Evolutionary conservation across 1,284 basidiomycete species (phyloP), one percentile per base, ranked within the genome.

Genomic region (Pterulicium gracile): DNA sequence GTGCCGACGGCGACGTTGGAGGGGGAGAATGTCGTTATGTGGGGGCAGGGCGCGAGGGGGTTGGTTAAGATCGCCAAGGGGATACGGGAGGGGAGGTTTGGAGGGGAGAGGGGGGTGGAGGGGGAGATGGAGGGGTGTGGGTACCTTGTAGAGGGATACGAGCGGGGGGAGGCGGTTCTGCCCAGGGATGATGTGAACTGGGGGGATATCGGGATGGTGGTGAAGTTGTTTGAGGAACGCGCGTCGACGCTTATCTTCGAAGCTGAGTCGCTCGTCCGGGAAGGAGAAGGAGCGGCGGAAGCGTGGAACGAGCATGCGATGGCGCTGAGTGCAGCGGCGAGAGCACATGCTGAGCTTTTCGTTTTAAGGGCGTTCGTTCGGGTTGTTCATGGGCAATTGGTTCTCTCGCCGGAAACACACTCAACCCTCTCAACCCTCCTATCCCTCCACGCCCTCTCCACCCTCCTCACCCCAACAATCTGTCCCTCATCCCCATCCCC

Each of bases 21-120:
- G 35, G 57, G 56, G 14, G 56, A 58, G 35, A 55, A 55, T 32
- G 54, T 53, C 17, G 54, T 56, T n/a, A 55, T 58, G 56, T 58
- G 55, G 41, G 54, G 55, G 46, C 57, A 59, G 45, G 44, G 52
- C 2, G 57, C 56, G 10, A 48, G 57, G 15, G 54, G 52, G 32
- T 50, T 56, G 35, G 42, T 58, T 5, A 56, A 58, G 42, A 48
- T 47, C 42, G 50, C 47, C 4, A 13, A 45, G 3, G 45, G 42
- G 1, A 45, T 51, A 14, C 47, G 44, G 3, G 13, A 3, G 44
- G 48, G 10, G 14, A 48, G 22, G 7, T 24, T 5, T 13, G 40
- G 3, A 46, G 27, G 4, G 43, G 34, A 21, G 21, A 34, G 15
- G 27, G 12, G 10, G 27, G 27, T 15, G 12, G 19, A 41, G 7